Evolutionary conservation across 352 stramenopile genomes (phyloP).

Genomic region (Phytophthora fragariae): DNA sequence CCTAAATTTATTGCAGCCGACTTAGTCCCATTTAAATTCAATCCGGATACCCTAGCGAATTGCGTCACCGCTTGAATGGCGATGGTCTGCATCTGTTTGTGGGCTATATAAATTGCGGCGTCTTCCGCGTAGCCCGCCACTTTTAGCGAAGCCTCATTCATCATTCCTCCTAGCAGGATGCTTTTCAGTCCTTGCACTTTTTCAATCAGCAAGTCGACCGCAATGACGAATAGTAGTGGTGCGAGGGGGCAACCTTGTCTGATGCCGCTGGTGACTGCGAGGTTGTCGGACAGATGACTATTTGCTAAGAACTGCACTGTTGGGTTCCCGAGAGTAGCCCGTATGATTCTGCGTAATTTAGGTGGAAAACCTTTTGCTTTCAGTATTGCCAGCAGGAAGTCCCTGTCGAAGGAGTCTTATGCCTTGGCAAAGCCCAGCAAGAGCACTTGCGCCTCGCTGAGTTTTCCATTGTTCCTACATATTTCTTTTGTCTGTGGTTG

Average conservation of each 20-base stretch:
- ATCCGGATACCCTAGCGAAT: no score
- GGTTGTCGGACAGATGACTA: neutral
- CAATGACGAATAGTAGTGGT: constrained; percentile 9
- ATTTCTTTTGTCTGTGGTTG: neutral
- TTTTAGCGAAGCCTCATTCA: neutral
- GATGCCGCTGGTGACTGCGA: neutral
- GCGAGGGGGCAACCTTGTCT: constrained; percentile 9
- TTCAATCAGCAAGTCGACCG: neutral
- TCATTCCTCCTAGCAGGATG: neutral
- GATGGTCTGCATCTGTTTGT: neutral
- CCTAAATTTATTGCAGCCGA: no score
- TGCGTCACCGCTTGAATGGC: no score
- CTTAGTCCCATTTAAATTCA: no score
- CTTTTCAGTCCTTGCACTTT: neutral
- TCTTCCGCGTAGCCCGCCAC: constrained; percentile 15
- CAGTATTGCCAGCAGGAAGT: neutral
- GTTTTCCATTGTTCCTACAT: neutral
- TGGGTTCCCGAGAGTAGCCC: neutral
- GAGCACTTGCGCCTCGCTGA: neutral
- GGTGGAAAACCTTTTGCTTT: constrained; percentile 5
- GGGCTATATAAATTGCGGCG: constrained; percentile 5
- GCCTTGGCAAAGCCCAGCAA: constrained; percentile 16
- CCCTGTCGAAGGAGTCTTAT: constrained; percentile 12
- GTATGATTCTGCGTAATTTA: neutral
- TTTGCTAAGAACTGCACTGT: constrained; percentile 5